Percentiles rank a stretch among this genome's conserved stretches.
phyloP scores from a whole-genome alignment of 768 basidiomycete genomes.

The Kwoniella dejecticola region DNA sequence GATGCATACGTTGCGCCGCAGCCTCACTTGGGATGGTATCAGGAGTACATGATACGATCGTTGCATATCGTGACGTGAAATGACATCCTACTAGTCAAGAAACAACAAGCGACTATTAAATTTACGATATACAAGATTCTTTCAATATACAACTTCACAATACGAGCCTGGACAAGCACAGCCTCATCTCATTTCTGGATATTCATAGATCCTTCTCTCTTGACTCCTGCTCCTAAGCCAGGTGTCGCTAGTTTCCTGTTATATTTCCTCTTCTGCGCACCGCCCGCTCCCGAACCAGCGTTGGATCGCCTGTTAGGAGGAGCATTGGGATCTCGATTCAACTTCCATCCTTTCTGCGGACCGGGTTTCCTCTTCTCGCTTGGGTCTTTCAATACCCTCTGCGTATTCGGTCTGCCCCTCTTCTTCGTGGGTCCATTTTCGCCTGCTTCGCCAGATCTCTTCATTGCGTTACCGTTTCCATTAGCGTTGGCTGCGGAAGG shows the following conservation, averaged over 20 bases:
- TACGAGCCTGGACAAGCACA: too few species aligned
- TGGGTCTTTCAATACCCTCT: background rate
- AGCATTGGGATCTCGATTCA: slow-evolving; percentile 18
- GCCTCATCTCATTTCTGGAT: background rate
- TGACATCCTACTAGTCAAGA: too few species aligned
- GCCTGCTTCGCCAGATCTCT: slow-evolving; percentile 13
- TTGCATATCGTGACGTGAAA: too few species aligned
- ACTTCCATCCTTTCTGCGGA: slow-evolving; percentile 44
- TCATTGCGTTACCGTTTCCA: background rate
- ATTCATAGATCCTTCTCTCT: slow-evolving; percentile 13
- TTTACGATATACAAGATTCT: background rate
- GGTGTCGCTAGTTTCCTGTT: background rate
- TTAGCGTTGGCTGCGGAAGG: slow-evolving; percentile 4
- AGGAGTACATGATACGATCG: background rate
- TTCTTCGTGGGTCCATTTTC: slow-evolving; percentile 7
- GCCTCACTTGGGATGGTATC: too few species aligned
- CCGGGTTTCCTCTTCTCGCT: slow-evolving; percentile 40
- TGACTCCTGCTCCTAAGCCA: slow-evolving; percentile 3
- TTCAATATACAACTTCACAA: background rate
- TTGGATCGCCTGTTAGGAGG: background rate
- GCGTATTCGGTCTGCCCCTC: slow-evolving; percentile 5
- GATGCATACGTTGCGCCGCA: too few species aligned
- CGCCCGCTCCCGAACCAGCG: background rate
- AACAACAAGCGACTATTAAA: too few species aligned
- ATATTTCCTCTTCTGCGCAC: slow-evolving; percentile 24